Conservation (phyloP, 2,329 filamentous ascomycete species). For the Aspergillus puulaauensis region DNA sequence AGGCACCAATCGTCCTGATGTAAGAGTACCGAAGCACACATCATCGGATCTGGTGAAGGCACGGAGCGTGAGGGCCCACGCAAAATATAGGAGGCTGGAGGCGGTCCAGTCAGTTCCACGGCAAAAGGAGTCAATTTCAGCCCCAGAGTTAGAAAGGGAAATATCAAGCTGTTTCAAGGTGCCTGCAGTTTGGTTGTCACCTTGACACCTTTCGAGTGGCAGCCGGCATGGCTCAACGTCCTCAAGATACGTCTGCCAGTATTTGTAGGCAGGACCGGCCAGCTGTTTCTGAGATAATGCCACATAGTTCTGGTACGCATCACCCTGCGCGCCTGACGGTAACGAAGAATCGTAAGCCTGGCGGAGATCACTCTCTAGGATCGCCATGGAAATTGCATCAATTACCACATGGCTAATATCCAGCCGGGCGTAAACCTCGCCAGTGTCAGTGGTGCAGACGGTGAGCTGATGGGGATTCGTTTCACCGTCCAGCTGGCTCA, state of each 20-base stretch:
- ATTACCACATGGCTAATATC: not conserved
- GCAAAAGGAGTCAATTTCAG: not conserved
- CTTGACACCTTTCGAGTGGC: not conserved
- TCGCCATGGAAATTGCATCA: not conserved
- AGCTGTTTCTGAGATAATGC: not conserved
- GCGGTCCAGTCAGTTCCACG: not conserved
- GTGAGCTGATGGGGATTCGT: not conserved
- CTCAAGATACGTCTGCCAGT: not conserved
- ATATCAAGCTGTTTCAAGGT: not conserved
- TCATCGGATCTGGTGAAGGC: not conserved
- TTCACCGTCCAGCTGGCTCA: not conserved
- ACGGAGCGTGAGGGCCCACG: not conserved
- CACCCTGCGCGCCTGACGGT: not conserved
- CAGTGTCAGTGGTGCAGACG: not conserved
- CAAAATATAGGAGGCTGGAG: not conserved
- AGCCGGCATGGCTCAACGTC: not conserved
- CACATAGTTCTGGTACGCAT: not conserved
- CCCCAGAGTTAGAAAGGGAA: not conserved
- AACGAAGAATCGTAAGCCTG: not conserved
- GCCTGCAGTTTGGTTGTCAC: no score
- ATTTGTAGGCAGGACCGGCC: not conserved
- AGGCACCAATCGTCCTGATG: not conserved
- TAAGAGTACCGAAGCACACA: not conserved
- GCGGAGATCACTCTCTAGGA: not conserved
- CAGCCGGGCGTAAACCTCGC: not conserved